Percentiles rank a stretch among this genome's conserved stretches.
phyloP scores from a whole-genome alignment of 495 filamentous ascomycete genomes.

The Hypoxylon fuscum region DNA sequence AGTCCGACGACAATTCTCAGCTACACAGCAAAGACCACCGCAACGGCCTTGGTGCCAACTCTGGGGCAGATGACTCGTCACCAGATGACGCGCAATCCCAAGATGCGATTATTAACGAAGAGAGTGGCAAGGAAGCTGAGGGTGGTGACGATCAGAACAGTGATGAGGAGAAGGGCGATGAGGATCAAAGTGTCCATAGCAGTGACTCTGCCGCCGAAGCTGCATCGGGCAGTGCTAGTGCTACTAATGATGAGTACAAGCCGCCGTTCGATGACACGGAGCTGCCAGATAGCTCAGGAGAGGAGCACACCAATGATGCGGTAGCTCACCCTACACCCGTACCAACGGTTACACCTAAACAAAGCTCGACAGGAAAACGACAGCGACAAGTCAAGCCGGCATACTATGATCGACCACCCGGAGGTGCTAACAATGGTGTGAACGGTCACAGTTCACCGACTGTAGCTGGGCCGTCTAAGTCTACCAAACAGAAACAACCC shows the following conservation, averaged over 20 bases:
- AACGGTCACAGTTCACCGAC: background rate
- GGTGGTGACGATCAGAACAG: background rate
- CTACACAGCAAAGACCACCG: background rate
- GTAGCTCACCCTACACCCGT: background rate
- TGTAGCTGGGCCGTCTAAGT: slow-evolving; percentile 13
- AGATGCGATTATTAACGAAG: background rate
- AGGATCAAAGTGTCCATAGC: background rate
- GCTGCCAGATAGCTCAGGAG: background rate
- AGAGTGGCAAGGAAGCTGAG: slow-evolving; percentile 1
- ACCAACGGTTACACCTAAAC: slow-evolving; percentile 8
- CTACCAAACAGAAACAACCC: slow-evolving; percentile 11
- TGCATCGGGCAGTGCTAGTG: background rate
- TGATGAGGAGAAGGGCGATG: slow-evolving; percentile 9
- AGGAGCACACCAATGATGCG: background rate
- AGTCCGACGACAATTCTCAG: slow-evolving; percentile 3
- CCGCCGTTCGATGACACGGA: background rate
- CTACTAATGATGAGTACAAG: slow-evolving; percentile 10
- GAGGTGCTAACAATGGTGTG: slow-evolving; percentile 6
- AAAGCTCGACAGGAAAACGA: slow-evolving; percentile 34
- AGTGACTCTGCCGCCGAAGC: background rate
- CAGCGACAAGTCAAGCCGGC: slow-evolving; percentile 34
- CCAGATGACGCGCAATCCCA: background rate
- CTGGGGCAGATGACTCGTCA: background rate
- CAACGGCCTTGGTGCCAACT: background rate
- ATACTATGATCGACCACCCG: slow-evolving; percentile 36